Percentiles rank a stretch among this genome's conserved stretches.
Evolutionary conservation across 331 rosid species (phyloP).

Genomic region (Rosa hybrid): DNA sequence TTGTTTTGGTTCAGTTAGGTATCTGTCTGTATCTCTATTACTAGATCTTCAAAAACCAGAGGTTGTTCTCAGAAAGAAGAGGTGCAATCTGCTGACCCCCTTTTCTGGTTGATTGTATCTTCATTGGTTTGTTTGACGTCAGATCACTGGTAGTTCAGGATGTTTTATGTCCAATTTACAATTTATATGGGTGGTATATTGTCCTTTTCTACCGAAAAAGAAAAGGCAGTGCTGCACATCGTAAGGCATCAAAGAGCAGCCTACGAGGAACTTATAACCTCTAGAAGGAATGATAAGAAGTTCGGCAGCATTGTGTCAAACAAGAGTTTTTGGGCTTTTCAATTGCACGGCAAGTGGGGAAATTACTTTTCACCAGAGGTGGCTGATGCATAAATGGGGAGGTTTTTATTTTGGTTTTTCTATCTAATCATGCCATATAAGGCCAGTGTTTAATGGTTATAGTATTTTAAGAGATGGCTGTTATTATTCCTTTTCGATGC

Average conservation of each 20-base stretch:
- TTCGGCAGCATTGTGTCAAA: constrained; percentile 33
- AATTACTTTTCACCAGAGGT: constrained; percentile 13
- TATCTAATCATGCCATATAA: background rate
- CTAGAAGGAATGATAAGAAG: constrained; percentile 21
- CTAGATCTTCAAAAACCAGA: constrained; percentile 25
- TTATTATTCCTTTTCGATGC: background rate
- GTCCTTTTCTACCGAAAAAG: constrained; percentile 24
- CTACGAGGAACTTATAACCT: constrained; percentile 20
- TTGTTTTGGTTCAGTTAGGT: constrained; percentile 21
- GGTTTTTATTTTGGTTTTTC: background rate
- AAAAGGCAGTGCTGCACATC: constrained; percentile 20
- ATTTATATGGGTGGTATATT: constrained; percentile 17
- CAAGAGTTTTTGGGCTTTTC: constrained; percentile 29
- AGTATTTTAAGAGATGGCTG: background rate
- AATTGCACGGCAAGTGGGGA: constrained; percentile 19
- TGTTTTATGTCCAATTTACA: constrained; percentile 28
- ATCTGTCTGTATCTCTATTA: background rate
- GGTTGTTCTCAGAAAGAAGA: constrained; percentile 23
- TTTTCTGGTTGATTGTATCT: constrained; percentile 31
- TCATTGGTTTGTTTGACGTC: constrained; percentile 34
- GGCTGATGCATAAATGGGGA: constrained; percentile 4
- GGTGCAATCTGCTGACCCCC: constrained; percentile 17
- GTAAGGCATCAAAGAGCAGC: constrained; percentile 19
- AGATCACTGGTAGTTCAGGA: constrained; percentile 34
- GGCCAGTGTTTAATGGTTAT: background rate